Evolutionary conservation across 768 basidiomycete species (phyloP).

Genomic region (Tricholomella constricta): DNA sequence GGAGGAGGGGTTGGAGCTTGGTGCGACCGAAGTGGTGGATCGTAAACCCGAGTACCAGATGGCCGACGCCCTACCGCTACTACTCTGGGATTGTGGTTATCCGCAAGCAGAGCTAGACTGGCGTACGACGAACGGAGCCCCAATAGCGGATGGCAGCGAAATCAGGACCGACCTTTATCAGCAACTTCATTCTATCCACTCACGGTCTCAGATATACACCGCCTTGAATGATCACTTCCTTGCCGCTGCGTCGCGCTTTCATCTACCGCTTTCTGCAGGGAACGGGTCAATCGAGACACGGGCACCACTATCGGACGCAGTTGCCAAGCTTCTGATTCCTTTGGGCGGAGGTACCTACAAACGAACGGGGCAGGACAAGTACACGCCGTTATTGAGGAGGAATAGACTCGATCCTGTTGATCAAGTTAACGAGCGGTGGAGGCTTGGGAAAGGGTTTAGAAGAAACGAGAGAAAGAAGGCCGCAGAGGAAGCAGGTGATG

Average conservation of each 20-base stretch:
- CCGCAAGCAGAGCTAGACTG: slow-evolving; percentile 66
- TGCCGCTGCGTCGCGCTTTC: slow-evolving; percentile 52
- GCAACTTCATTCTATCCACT: slow-evolving; percentile 53
- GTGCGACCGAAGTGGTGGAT: slow-evolving; percentile 51
- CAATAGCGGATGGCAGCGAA: slow-evolving; percentile 20
- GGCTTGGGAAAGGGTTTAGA: slow-evolving; percentile 61
- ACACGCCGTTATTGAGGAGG: slow-evolving; percentile 66
- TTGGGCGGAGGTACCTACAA: slow-evolving; percentile 73
- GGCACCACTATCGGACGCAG: not conserved
- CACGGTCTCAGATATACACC: slow-evolving; percentile 64
- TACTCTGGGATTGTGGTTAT: slow-evolving; percentile 91
- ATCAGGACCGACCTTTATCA: slow-evolving; percentile 45
- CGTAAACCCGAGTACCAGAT: slow-evolving; percentile 91
- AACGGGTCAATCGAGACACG: slow-evolving; percentile 33
- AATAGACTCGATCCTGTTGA: slow-evolving; percentile 72
- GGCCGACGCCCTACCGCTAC: slow-evolving; percentile 88
- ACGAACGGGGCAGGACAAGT: slow-evolving; percentile 51
- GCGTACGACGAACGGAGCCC: slow-evolving; percentile 44
- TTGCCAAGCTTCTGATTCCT: slow-evolving; percentile 47
- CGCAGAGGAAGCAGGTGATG: slow-evolving; percentile 21
- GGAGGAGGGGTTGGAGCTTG: slow-evolving; percentile 43
- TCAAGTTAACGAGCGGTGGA: slow-evolving; percentile 78
- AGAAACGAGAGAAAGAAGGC: slow-evolving; percentile 36
- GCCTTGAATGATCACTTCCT: slow-evolving; percentile 69
- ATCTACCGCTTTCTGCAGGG: slow-evolving; percentile 39